These are phyloP conservation scores for Suillus brevipes DNA, from an alignment of 768 basidiomycete genomes.

Conservation along the genomic window DNA sequence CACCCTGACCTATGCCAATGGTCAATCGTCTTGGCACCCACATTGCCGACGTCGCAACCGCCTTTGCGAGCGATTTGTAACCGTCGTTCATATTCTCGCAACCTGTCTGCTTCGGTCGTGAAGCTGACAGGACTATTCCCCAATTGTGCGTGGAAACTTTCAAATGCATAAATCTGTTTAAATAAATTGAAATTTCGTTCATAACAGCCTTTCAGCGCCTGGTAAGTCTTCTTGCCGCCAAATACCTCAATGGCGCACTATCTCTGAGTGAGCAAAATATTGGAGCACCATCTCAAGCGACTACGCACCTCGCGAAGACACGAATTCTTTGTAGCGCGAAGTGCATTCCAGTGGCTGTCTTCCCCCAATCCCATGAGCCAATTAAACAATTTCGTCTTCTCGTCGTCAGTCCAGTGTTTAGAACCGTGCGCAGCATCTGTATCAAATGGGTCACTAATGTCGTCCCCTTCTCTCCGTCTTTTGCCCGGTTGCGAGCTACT, in stretches of 20 bases:
- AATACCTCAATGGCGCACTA: conserved; percentile 76
- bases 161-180: conserved; percentile 78
- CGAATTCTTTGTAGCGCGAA: conserved; percentile 79
- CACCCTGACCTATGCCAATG: conserved; percentile 79
- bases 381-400: conserved; percentile 73
- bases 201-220: conserved; percentile 82
- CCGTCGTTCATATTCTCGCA: conserved; percentile 72
- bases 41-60: conserved; percentile 70
- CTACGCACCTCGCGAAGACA: conserved; percentile 70
- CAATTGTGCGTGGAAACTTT: conserved; percentile 42
- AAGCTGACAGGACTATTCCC: conserved; percentile 41
- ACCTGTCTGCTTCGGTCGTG: conserved; percentile 60
- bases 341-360: conserved; percentile 77
- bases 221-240: conserved; percentile 75
- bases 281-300: not conserved
- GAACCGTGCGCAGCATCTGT: conserved; percentile 54
- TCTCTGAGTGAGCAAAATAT: conserved; percentile 8
- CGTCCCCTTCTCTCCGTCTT: conserved; percentile 32
- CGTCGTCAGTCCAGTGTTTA: conserved; percentile 85
- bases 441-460: conserved; percentile 29
- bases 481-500: conserved; percentile 29
- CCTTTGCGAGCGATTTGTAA: conserved; percentile 64
- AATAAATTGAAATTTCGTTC: conserved; percentile 84
- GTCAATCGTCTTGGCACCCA: conserved; percentile 72
- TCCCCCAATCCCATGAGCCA: conserved; percentile 75